Conservation (phyloP, 805 yeast species). For the Candida dajiaensis region DNA sequence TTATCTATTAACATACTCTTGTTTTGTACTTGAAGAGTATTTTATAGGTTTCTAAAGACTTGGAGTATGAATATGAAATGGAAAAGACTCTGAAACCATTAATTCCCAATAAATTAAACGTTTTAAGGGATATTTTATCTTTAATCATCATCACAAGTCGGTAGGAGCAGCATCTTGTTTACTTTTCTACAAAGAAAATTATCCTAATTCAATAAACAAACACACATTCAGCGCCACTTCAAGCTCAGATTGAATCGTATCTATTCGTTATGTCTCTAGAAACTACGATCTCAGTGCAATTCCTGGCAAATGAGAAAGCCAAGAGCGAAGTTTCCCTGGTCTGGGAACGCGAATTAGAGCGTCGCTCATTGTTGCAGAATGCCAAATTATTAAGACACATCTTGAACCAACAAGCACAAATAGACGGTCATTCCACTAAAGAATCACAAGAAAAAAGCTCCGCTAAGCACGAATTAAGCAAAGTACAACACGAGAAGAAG, state of each 20-base stretch:
- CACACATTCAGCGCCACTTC: no score
- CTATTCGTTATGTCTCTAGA: not conserved
- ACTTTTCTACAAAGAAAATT: no score
- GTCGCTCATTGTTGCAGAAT: slow-evolving; percentile 15
- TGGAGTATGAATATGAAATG: no score
- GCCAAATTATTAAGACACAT: slow-evolving; percentile 15
- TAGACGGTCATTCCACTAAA: slow-evolving; percentile 10
- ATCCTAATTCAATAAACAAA: no score
- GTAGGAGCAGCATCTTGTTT: slow-evolving; percentile 1
- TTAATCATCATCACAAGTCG: not conserved
- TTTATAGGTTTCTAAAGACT: no score
- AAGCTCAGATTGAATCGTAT: no score
- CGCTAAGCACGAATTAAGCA: slow-evolving; percentile 17
- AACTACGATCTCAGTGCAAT: not conserved
- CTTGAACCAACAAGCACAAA: slow-evolving; percentile 12
- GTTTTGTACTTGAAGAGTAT: no score
- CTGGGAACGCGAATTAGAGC: slow-evolving; percentile 10
- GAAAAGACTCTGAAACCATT: no score
- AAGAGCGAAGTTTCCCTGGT: slow-evolving; percentile 3
- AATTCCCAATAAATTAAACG: no score
- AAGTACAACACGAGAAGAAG: slow-evolving; percentile 18
- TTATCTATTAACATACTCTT: no score
- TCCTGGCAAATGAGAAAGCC: slow-evolving; percentile 7
- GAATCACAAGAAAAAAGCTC: slow-evolving; percentile 11
- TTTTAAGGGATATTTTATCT: no score